Percentiles rank a stretch among this genome's conserved stretches.
Evolutionary conservation across 73 alveolate species (phyloP).

Genomic region (Symbiodinium pilosum): DNA sequence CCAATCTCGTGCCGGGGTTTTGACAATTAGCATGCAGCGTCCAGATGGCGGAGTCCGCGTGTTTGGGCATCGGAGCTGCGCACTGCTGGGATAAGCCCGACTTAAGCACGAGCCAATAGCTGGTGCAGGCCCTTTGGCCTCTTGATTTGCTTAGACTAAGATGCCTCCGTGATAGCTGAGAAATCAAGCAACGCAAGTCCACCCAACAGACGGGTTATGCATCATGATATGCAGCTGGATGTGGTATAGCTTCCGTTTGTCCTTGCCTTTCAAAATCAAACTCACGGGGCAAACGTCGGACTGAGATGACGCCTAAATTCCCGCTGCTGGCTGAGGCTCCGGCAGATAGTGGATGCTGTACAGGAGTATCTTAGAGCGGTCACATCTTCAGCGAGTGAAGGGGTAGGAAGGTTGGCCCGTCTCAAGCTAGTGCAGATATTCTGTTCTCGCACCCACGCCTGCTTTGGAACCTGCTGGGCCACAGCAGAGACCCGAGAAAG

Average conservation of each 20-base stretch:
- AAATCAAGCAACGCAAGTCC: background rate
- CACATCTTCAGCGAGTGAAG: too few species aligned
- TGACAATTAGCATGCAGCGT: background rate
- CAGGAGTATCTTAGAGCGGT: conserved; percentile 40
- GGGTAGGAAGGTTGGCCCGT: too few species aligned
- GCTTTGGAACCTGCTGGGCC: too few species aligned
- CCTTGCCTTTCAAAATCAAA: background rate
- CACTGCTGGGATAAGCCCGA: background rate
- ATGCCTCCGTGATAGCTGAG: background rate
- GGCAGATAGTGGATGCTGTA: conserved; percentile 58
- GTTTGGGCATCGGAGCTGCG: background rate
- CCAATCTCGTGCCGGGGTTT: background rate
- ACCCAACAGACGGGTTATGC: too few species aligned
- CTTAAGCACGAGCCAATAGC: background rate
- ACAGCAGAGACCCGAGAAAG: too few species aligned
- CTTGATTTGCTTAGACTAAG: background rate
- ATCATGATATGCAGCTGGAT: too few species aligned
- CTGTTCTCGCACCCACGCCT: too few species aligned
- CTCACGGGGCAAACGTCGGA: background rate
- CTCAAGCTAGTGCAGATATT: too few species aligned
- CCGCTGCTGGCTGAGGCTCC: background rate
- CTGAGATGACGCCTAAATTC: background rate
- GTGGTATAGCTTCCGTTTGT: too few species aligned
- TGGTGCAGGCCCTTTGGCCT: background rate
- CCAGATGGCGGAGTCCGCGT: background rate